These are phyloP conservation scores for Macrolepiota albuminosa DNA, from an alignment of 768 basidiomycete genomes.

Conservation along the genomic window DNA sequence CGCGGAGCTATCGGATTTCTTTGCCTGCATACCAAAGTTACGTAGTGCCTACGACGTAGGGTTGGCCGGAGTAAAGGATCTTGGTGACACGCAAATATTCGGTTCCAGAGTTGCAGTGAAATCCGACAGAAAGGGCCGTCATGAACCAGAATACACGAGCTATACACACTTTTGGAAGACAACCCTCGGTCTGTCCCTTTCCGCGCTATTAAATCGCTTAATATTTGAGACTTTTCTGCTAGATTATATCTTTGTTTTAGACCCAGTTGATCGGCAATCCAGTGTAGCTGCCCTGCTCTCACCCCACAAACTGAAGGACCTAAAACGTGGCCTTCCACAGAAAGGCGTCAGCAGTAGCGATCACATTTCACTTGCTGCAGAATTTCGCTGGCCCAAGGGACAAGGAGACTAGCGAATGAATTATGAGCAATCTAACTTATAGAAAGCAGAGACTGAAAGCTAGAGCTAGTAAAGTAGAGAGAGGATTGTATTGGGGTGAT, in stretches of 20 bases:
- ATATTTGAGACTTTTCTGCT: not conserved
- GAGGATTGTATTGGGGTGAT: slow-evolving; percentile 13
- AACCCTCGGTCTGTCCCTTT: slow-evolving; percentile 55
- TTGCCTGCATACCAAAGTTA: slow-evolving; percentile 30
- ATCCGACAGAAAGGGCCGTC: slow-evolving; percentile 42
- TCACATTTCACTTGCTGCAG: slow-evolving; percentile 75
- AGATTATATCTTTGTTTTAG: slow-evolving; percentile 90
- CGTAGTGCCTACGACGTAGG: slow-evolving; percentile 71
- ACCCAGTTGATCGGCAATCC: slow-evolving; percentile 31
- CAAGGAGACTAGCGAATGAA: slow-evolving; percentile 8
- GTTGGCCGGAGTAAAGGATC: slow-evolving; percentile 16
- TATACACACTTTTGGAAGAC: slow-evolving; percentile 87
- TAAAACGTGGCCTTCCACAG: slow-evolving; percentile 75
- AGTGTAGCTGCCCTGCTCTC: slow-evolving; percentile 51
- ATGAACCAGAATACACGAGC: slow-evolving; percentile 85
- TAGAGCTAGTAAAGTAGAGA: slow-evolving; percentile 4
- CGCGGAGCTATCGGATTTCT: slow-evolving; percentile 50
- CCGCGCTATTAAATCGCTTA: not conserved
- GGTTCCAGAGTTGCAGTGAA: slow-evolving; percentile 41
- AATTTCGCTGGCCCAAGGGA: slow-evolving; percentile 37
- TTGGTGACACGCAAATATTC: slow-evolving; percentile 32
- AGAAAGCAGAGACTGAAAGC: slow-evolving; percentile 11
- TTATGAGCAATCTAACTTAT: slow-evolving; percentile 14
- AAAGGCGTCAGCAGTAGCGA: slow-evolving; percentile 80
- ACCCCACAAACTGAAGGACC: slow-evolving; percentile 52